Evolutionary conservation across 2,329 filamentous ascomycete species (phyloP).

Genomic region (Beauveria sp.): DNA sequence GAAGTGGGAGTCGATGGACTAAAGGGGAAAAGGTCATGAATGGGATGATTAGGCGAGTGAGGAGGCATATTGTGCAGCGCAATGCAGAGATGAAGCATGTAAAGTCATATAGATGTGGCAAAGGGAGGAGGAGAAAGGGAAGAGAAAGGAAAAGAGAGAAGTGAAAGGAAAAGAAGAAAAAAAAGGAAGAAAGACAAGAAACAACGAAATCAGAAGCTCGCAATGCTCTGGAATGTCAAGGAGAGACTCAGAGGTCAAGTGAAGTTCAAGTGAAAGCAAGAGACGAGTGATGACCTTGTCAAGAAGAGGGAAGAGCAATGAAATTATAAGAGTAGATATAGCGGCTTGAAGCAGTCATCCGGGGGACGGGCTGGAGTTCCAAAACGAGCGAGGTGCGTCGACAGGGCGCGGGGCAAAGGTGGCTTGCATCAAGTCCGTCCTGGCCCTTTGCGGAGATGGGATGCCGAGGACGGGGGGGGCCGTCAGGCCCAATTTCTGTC

Average conservation of each 20-base stretch:
- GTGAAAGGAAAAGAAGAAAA: background rate
- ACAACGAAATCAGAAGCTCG: too few relatives aligned
- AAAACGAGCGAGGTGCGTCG: background rate
- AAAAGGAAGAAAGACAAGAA: background rate
- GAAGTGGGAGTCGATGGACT: background rate
- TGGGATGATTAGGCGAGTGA: background rate
- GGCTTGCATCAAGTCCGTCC: conserved; percentile 5
- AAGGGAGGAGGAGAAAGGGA: background rate
- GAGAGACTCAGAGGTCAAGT: conserved; percentile 7
- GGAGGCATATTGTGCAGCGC: background rate
- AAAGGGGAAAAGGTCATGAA: background rate
- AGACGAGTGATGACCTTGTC: background rate
- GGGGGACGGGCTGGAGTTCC: background rate
- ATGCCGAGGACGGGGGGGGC: background rate
- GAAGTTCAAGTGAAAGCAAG: background rate
- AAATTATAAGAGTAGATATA: background rate
- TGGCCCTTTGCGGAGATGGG: background rate
- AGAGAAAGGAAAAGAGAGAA: background rate
- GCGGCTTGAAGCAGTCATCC: background rate
- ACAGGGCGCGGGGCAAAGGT: background rate
- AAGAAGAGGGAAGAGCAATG: background rate
- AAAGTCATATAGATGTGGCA: background rate
- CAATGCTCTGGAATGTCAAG: conserved; percentile 4
- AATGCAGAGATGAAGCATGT: background rate
- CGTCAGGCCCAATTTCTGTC: too few relatives aligned